Percentiles rank a stretch among this genome's conserved stretches.
These are phyloP conservation scores for Penicillium aurantiogriseum DNA, from an alignment of 2,329 filamentous ascomycete genomes.

Conservation along the genomic window DNA sequence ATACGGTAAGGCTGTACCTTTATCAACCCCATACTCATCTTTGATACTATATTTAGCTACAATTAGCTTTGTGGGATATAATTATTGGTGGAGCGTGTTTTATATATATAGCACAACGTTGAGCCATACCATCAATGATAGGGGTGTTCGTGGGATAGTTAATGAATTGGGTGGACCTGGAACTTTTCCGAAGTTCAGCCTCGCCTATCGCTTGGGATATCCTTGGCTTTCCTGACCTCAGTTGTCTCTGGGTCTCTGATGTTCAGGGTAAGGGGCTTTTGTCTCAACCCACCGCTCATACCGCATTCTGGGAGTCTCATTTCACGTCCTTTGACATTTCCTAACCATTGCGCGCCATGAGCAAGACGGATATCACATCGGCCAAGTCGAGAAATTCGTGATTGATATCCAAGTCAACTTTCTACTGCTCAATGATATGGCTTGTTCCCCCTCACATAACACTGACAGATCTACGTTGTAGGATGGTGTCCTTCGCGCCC, in stretches of 20 bases:
- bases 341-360: not conserved
- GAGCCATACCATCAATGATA: not conserved
- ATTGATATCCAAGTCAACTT: not conserved
- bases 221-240: not conserved
- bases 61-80: conserved; percentile 4
- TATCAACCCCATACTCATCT: conserved; percentile 8
- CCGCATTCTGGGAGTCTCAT: not conserved
- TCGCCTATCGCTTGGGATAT: not conserved
- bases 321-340: not conserved
- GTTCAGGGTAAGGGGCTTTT: not conserved
- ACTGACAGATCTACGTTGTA: not conserved
- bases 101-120: not conserved
- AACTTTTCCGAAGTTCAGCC: conserved; percentile 3
- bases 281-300: not conserved
- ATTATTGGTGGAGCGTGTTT: conserved; percentile 10
- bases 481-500: not conserved
- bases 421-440: not conserved
- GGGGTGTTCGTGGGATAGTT: conserved; percentile 6
- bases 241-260: not conserved
- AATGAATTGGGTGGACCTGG: not conserved
- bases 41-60: conserved; percentile 12
- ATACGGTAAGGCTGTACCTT: not conserved
- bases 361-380: not conserved
- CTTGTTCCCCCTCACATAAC: not conserved
- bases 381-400: not conserved